Evolutionary conservation across 139 green algal genomes (phyloP).

Genomic region (Nannochloris sp.): DNA sequence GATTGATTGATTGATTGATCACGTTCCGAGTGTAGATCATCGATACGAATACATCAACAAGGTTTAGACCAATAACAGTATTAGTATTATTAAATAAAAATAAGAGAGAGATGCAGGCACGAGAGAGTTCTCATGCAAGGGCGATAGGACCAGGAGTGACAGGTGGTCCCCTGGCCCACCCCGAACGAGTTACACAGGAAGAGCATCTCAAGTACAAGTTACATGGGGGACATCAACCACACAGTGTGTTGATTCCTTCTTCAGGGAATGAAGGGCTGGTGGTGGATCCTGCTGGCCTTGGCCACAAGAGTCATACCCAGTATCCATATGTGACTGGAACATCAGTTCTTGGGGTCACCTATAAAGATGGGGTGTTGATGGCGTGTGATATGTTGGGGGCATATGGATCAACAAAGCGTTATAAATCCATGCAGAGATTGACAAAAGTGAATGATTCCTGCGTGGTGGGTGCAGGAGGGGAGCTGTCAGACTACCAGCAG

Average conservation of each 20-base stretch:
- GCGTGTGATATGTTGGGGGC: conserved; percentile 83
- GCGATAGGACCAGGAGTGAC: conserved; percentile 65
- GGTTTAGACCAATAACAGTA: no score
- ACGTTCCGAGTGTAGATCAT: neutral
- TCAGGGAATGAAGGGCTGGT: conserved; percentile 53
- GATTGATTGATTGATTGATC: neutral
- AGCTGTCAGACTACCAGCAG: conserved; percentile 93
- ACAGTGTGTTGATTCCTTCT: conserved; percentile 33
- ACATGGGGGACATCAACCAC: conserved; percentile 9
- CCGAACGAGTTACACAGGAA: conserved; percentile 30
- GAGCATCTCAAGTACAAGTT: conserved; percentile 5
- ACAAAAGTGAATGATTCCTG: conserved; percentile 58
- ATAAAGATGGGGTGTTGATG: conserved; percentile 90
- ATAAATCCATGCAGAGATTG: conserved; percentile 88
- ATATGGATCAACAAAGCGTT: conserved; percentile 96
- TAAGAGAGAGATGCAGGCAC: conserved; percentile 39
- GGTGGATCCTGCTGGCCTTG: conserved; percentile 52
- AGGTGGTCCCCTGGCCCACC: conserved; percentile 49
- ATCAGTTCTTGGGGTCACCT: conserved; percentile 88
- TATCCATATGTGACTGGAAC: conserved; percentile 92
- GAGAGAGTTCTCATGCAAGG: conserved; percentile 44
- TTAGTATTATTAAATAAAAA: neutral
- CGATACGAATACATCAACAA: neutral
- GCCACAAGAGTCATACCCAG: conserved; percentile 33
- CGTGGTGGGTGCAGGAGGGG: conserved; percentile 75